Percentiles rank a stretch among this genome's conserved stretches.
These are phyloP conservation scores for Russula abietina DNA, from an alignment of 768 basidiomycete genomes.

Conservation along the genomic window DNA sequence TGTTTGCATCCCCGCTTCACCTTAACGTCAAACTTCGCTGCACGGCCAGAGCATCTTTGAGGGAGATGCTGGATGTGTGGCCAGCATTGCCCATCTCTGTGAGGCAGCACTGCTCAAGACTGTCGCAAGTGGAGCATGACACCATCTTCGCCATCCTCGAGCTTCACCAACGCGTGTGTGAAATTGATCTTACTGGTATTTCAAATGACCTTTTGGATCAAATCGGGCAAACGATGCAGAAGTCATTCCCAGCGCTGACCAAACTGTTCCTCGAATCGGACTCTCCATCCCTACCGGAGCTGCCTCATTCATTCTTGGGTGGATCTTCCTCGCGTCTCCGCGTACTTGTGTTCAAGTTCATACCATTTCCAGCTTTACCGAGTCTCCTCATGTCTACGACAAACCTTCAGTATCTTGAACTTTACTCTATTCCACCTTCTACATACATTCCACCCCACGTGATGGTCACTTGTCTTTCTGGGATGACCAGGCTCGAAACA, in stretches of 20 bases:
- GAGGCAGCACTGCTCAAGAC: neutral
- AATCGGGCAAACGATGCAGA: neutral
- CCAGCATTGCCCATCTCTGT: neutral
- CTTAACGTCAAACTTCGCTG: too few relatives aligned
- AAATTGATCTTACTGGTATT: neutral
- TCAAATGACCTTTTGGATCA: neutral
- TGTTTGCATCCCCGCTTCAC: neutral
- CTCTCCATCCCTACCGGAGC: neutral
- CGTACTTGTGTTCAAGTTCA: neutral
- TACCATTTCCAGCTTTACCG: neutral
- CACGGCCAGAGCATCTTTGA: too few relatives aligned
- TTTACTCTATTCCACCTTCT: neutral
- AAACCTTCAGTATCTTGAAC: neutral
- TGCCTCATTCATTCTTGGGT: neutral
- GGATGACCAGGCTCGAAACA: neutral
- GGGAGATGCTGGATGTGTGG: too few relatives aligned
- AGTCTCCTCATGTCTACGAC: neutral
- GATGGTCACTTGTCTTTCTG: neutral
- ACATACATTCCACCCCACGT: neutral
- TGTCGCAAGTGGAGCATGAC: neutral
- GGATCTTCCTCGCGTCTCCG: neutral
- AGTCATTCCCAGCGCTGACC: neutral
- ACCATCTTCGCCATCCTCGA: neutral
- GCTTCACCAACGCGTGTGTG: neutral
- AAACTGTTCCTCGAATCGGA: neutral